Evolutionary conservation across 495 filamentous ascomycete species (phyloP).

Genomic region (Evansstolkia leycettana): DNA sequence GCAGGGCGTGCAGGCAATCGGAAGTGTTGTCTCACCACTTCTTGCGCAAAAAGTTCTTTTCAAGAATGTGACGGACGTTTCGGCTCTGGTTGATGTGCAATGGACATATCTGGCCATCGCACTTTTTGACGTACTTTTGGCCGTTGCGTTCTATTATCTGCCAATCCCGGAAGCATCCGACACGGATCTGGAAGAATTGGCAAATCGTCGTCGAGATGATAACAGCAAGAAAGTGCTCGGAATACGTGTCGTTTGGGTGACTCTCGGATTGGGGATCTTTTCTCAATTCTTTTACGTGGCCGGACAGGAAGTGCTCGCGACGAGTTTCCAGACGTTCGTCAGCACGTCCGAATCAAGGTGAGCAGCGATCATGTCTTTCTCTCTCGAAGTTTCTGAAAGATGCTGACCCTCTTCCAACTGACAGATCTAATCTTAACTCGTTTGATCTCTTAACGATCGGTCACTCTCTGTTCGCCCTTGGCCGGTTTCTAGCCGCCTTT

Average conservation of each 20-base stretch:
- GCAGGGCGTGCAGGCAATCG: slow-evolving; percentile 57
- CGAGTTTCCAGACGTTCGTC: slow-evolving; percentile 32
- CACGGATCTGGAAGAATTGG: slow-evolving; percentile 44
- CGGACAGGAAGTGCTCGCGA: slow-evolving; percentile 47
- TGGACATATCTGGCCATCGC: slow-evolving; percentile 63
- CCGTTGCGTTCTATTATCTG: slow-evolving; percentile 52
- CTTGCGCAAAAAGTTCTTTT: slow-evolving; percentile 53
- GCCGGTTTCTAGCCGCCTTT: slow-evolving; percentile 49
- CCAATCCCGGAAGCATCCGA: slow-evolving; percentile 57
- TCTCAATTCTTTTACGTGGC: slow-evolving; percentile 56
- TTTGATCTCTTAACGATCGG: slow-evolving; percentile 41
- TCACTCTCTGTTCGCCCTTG: slow-evolving; percentile 47
- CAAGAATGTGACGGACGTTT: slow-evolving; percentile 33
- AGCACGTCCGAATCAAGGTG: background rate
- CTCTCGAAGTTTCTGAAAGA: background rate
- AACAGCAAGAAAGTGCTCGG: slow-evolving; percentile 33
- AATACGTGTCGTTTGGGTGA: slow-evolving; percentile 43
- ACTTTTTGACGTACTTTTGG: slow-evolving; percentile 51
- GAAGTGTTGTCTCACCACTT: slow-evolving; percentile 47
- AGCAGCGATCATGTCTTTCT: too few species aligned
- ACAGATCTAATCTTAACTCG: slow-evolving; percentile 12
- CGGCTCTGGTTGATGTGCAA: slow-evolving; percentile 51
- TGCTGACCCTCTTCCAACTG: background rate
- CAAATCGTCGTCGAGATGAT: slow-evolving; percentile 37
- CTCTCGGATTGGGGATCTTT: slow-evolving; percentile 42